Conservation (phyloP, 1,139 yeast species). For the Zhuliangozyma parablackwelliae region DNA sequence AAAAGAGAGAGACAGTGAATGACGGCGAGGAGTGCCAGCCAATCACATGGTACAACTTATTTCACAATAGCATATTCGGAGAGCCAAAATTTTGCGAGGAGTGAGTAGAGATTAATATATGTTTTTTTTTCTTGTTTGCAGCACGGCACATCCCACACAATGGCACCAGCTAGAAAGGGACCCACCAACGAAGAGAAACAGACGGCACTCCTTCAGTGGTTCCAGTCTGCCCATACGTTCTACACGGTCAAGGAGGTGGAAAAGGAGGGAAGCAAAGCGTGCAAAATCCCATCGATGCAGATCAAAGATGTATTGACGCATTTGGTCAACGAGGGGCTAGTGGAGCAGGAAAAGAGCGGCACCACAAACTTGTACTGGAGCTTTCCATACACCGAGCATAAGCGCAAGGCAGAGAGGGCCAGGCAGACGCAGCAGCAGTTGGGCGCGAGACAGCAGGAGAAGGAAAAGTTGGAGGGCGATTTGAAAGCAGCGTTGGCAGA, state of each 20-base stretch:
- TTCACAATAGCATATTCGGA: constrained; percentile 47
- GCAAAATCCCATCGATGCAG: constrained; percentile 46
- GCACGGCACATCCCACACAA: constrained; percentile 1
- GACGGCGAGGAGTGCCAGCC: constrained; percentile 33
- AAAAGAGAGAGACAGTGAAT: constrained; percentile 1
- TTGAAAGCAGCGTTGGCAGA: constrained; percentile 1
- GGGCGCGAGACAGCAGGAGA: constrained; percentile 3
- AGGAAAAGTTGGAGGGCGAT: constrained; percentile 3
- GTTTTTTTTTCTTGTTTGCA: constrained; percentile 1
- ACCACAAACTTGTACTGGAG: constrained; percentile 52
- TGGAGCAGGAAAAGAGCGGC: constrained; percentile 52
- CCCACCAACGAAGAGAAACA: constrained; percentile 38
- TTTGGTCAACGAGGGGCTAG: constrained; percentile 42
- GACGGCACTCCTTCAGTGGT: constrained; percentile 31
- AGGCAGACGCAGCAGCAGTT: constrained; percentile 15
- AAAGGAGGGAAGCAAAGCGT: constrained; percentile 37
- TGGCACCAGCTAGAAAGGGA: constrained; percentile 24
- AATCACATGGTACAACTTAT: constrained; percentile 48
- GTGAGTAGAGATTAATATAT: constrained; percentile 8
- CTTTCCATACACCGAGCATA: constrained; percentile 34
- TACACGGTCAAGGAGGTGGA: constrained; percentile 51
- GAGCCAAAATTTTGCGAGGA: constrained; percentile 38
- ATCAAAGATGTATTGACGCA: constrained; percentile 44
- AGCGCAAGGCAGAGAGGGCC: constrained; percentile 9
- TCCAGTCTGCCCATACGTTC: constrained; percentile 34